phyloP scores from a whole-genome alignment of 768 basidiomycete species.

The Lentinus tigrinus region DNA sequence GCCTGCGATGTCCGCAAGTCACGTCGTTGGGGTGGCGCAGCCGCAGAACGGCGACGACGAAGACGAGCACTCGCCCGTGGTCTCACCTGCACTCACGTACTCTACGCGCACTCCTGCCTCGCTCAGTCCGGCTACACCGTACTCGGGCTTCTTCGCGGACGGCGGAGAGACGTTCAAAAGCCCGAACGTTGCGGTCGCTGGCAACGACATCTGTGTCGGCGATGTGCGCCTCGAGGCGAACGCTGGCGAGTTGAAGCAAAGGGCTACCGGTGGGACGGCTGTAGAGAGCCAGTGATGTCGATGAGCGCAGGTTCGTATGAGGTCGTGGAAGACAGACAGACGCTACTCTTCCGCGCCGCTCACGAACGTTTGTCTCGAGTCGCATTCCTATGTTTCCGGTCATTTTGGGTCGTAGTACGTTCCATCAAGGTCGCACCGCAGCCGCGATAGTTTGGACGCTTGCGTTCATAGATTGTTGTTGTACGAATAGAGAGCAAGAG shows the following conservation, averaged over 20 bases:
- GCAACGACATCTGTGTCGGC: not conserved
- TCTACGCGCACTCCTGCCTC: constrained; percentile 30
- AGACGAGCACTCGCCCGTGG: constrained; percentile 22
- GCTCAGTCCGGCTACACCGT: constrained; percentile 31
- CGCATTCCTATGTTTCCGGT: not conserved
- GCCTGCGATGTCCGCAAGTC: not conserved
- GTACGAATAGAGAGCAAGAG: not conserved
- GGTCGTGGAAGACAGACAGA: no score
- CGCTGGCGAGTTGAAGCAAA: not conserved
- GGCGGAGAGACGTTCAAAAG: constrained; percentile 25
- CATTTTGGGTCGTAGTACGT: not conserved
- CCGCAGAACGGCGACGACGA: constrained; percentile 14
- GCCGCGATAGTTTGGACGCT: not conserved
- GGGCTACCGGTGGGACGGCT: no score
- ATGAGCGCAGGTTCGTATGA: no score
- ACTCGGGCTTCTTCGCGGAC: constrained; percentile 27
- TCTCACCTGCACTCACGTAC: constrained; percentile 32
- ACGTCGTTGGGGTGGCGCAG: not conserved
- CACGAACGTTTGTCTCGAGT: not conserved
- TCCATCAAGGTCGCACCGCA: not conserved
- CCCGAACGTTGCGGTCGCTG: not conserved
- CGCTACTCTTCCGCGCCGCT: no score
- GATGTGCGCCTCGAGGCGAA: not conserved
- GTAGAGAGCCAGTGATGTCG: no score
- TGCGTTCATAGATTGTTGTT: not conserved